phyloP scores from a whole-genome alignment of 2,329 filamentous ascomycete species.

The Myriosclerotinia duriaeana region DNA sequence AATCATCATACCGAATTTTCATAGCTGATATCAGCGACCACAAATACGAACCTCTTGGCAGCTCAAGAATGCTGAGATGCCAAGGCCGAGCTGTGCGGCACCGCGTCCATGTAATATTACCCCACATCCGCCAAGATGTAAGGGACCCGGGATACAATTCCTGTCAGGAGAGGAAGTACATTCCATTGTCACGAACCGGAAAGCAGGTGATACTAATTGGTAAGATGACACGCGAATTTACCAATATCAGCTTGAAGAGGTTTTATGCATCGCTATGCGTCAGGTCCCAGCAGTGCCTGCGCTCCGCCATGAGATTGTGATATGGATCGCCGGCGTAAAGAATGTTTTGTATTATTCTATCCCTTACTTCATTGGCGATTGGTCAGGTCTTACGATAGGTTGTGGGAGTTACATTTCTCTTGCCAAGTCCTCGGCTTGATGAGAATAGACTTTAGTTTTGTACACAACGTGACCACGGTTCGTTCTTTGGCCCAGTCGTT shows the following conservation, averaged over 20 bases:
- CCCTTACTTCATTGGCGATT: constrained; percentile 2
- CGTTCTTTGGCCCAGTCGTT: constrained; percentile 6
- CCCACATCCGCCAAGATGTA: constrained; percentile 19
- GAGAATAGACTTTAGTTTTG: constrained; percentile 5
- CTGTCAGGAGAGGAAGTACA: constrained; percentile 9
- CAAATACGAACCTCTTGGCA: constrained; percentile 21
- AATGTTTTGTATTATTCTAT: background rate
- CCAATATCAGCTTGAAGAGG: constrained; percentile 1
- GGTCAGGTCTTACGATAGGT: background rate
- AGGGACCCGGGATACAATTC: constrained; percentile 8
- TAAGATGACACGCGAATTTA: background rate
- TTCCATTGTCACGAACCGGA: constrained; percentile 11
- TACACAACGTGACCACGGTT: background rate
- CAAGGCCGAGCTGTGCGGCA: constrained; percentile 19
- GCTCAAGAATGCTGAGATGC: constrained; percentile 14
- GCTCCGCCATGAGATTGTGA: constrained; percentile 10
- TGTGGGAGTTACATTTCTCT: background rate
- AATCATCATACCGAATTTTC: background rate
- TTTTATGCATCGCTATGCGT: background rate
- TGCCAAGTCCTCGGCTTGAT: constrained; percentile 1
- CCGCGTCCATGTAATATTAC: constrained; percentile 5
- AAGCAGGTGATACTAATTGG: background rate
- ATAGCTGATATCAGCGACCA: constrained; percentile 17
- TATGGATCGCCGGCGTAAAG: constrained; percentile 14
- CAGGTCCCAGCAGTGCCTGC: background rate